These are phyloP conservation scores for cucumber (Cucumis sativus) DNA, from an alignment of 306 rosid species.

Conservation along the genomic window Cucumber_9930_V3 NC_026661.2:21116501-21117000, in stretches of 20 bases:
- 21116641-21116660: slow-evolving; percentile 67
- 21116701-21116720: not conserved
- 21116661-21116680: slow-evolving; percentile 53
- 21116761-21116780: slow-evolving; percentile 55
- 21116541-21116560: slow-evolving; percentile 14
- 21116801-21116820: slow-evolving; percentile 69
- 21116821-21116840: slow-evolving; percentile 79
- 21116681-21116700: not conserved
- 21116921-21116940: not conserved
- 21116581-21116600: slow-evolving; percentile 55
- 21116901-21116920: not conserved
- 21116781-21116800: slow-evolving; percentile 95
- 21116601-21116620: slow-evolving; percentile 36
- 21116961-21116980: not conserved
- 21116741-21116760: not conserved
- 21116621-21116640: slow-evolving; percentile 41
- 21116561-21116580: slow-evolving; percentile 58
- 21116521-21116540: slow-evolving; percentile 22
- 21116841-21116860: slow-evolving; percentile 95
- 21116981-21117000: slow-evolving; percentile 25
- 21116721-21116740: not conserved
- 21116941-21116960: not conserved
- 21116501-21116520: not conserved
- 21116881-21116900: not conserved
- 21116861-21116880: not conserved